Conservation (phyloP, 2,329 filamentous ascomycete species). For the Trichoderma sp. region DNA sequence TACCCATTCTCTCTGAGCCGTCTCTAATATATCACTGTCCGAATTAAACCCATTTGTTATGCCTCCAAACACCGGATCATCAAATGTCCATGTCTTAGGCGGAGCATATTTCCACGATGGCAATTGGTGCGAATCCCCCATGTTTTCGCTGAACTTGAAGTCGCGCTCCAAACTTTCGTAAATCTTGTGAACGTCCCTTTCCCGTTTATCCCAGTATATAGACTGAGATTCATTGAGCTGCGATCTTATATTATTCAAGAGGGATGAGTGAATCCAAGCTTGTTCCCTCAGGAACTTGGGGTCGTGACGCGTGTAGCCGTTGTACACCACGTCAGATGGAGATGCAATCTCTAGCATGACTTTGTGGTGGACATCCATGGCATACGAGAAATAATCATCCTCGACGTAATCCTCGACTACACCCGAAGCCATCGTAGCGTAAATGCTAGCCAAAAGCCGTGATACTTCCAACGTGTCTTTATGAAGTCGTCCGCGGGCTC, state of each 20-base stretch:
- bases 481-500: constrained; percentile 28
- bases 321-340: background rate
- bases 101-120: background rate
- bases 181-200: background rate
- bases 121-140: background rate
- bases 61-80: background rate
- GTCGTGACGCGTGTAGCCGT: background rate
- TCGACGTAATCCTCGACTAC: background rate
- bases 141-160: background rate
- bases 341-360: background rate
- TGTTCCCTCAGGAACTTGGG: background rate
- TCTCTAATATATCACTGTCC: background rate
- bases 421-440: background rate
- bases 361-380: background rate
- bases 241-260: background rate
- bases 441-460: constrained; percentile 26
- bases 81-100: background rate
- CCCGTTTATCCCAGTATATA: background rate
- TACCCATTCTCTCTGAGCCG: background rate
- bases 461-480: constrained; percentile 27
- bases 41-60: background rate
- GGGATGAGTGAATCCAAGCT: background rate
- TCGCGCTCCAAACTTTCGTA: background rate
- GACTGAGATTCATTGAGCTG: background rate
- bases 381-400: background rate